Base-by-base conservation (phyloP, 2,329 filamentous ascomycete genomes). In the Colletotrichum sublineola region DNA sequence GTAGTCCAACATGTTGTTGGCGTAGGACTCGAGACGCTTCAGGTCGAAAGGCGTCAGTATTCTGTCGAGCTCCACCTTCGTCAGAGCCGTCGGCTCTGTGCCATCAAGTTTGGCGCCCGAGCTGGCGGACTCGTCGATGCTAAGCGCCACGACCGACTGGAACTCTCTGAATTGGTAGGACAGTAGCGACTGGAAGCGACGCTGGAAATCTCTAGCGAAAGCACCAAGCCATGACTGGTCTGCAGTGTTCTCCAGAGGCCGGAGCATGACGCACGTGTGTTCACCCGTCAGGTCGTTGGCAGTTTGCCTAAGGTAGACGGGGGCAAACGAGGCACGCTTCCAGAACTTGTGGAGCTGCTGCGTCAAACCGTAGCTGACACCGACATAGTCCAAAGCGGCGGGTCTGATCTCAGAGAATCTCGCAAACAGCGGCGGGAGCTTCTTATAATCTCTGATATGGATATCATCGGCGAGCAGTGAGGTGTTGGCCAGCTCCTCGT, bases 251-350 rank as follows among this genome's bases (percentile, higher is more conserved):
- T 90, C 87, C 8, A 99, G 87, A 1, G 95, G 93, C 69, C 94
- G 91, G 61, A 99, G 88, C 97, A 99, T 99, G 38, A 99, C 96
- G 80, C 95, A 98, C 0, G 96, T 97, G 81, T 99, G 96, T 82
- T 99, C 96, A 67, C 96, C 96, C 0, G 97, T 99, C 57, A 99
- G 87, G 69, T 98, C 96, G 80, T 98, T 99, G 63, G 96, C 88
- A 2, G 97, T 99, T 84, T 99, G 96, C 44, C 96, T 90, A 18
- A 99, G 88, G 78, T 99, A 99, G 0, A 99, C 94, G 0, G 96
- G 96, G 2, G 91, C 90, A 80, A 98, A 99, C 0, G 87, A 87
- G 20, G 93, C 90, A 46, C 93, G 92, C 83, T 98, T 97, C 96
- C 96, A 99, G 86, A 99, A 99, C 79, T 94, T 97, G 84, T 97